These are phyloP conservation scores for Auricularia cornea DNA, from an alignment of 768 basidiomycete species.

Conservation along the genomic window DNA sequence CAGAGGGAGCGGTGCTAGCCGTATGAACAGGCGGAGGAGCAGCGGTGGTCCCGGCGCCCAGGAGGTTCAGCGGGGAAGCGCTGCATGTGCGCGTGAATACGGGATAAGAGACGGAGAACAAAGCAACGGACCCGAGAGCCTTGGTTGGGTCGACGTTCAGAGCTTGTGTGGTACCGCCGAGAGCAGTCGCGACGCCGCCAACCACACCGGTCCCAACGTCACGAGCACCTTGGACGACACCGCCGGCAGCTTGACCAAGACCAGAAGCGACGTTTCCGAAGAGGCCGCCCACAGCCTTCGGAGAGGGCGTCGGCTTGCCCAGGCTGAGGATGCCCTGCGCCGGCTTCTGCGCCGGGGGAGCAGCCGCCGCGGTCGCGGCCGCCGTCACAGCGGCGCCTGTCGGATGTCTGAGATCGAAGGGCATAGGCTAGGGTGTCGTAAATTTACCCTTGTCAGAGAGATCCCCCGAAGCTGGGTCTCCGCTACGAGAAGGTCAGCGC, in stretches of 20 bases:
- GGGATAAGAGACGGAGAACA: not conserved
- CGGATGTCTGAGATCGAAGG: no score
- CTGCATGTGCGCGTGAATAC: not conserved
- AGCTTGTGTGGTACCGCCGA: not conserved
- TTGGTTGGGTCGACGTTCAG: not conserved
- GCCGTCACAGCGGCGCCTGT: not conserved
- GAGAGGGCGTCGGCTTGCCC: no score
- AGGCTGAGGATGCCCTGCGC: no score
- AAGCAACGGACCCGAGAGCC: not conserved
- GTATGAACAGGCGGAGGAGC: not conserved
- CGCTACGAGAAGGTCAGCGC: not conserved
- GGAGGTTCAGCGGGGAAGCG: not conserved
- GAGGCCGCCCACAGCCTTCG: not conserved
- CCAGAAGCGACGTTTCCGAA: not conserved
- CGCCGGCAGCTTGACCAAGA: not conserved
- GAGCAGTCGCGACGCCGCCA: not conserved
- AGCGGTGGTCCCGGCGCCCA: no score
- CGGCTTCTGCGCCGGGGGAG: no score
- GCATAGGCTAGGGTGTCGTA: not conserved
- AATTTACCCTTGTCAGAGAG: not conserved
- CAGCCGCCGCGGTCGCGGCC: no score
- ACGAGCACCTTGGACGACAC: not conserved
- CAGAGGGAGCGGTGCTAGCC: not conserved
- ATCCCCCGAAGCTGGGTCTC: not conserved
- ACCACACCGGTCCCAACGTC: not conserved